These are phyloP conservation scores for Whalleya microplaca DNA, from an alignment of 2,329 filamentous ascomycete species.

Conservation along the genomic window DNA sequence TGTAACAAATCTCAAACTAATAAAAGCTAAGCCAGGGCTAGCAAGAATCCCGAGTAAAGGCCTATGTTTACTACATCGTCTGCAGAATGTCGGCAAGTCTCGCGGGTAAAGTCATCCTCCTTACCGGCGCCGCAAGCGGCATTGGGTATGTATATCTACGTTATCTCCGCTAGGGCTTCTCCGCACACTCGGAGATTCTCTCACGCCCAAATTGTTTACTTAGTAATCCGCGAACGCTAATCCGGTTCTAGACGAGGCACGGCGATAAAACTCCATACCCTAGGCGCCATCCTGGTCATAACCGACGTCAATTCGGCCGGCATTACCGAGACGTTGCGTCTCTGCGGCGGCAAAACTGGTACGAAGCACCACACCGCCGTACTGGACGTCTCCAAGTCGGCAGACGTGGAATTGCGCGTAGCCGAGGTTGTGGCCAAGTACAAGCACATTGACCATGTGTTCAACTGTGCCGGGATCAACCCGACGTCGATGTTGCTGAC, in stretches of 20 bases:
- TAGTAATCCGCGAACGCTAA: not conserved
- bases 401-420: conserved; percentile 19
- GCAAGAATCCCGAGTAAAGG: not conserved
- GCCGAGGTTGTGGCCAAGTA: conserved; percentile 23
- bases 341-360: conserved; percentile 14
- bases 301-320: conserved; percentile 24
- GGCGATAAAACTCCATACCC: conserved; percentile 22
- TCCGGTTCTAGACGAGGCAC: conserved; percentile 19
- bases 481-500: conserved; percentile 46
- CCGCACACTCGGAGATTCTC: not conserved
- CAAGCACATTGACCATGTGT: conserved; percentile 40
- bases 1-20: not conserved
- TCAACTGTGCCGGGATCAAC: conserved; percentile 52
- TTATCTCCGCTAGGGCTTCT: not conserved
- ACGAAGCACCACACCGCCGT: conserved; percentile 3
- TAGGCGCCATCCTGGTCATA: conserved; percentile 24
- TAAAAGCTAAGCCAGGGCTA: not conserved
- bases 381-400: conserved; percentile 22
- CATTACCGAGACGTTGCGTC: conserved; percentile 18
- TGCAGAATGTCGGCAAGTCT: conserved; percentile 20
- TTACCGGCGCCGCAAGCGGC: conserved; percentile 29
- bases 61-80: not conserved
- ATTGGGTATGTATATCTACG: conserved; percentile 23
- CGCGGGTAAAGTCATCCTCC: conserved; percentile 22
- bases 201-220: not conserved